Evolutionary conservation across 2,329 filamentous ascomycete species (phyloP).

Genomic region (Rhinocladiella similis): DNA sequence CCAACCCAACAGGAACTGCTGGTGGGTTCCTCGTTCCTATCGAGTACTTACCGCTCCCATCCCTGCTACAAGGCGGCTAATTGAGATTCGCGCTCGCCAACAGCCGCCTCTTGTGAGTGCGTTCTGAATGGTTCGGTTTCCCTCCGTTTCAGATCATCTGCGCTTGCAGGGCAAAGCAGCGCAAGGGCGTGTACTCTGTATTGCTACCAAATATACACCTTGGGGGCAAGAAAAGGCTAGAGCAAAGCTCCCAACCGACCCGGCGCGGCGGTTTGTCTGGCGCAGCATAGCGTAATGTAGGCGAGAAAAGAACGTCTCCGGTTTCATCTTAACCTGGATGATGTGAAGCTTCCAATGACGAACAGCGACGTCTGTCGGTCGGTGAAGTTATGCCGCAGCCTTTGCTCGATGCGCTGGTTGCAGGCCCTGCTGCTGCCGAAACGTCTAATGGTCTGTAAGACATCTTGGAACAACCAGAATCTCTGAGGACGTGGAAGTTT

Average conservation of each 20-base stretch:
- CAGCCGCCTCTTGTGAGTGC: conserved; percentile 14
- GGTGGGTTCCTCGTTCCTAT: neutral
- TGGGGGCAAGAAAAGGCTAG: neutral
- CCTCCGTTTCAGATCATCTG: conserved; percentile 10
- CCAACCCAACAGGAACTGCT: no score
- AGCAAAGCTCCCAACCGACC: neutral
- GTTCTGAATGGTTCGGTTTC: conserved; percentile 17
- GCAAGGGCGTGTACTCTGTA: neutral
- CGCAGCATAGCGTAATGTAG: neutral
- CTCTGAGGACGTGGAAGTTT: conserved; percentile 6
- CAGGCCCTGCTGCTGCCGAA: conserved; percentile 7
- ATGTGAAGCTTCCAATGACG: conserved; percentile 9
- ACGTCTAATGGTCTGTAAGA: conserved; percentile 1
- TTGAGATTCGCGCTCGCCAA: conserved; percentile 20
- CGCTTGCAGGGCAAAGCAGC: neutral
- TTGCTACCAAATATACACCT: conserved; percentile 20
- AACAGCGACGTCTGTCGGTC: neutral
- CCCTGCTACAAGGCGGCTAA: conserved; percentile 22
- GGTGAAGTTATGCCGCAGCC: conserved; percentile 13
- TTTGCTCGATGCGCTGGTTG: conserved; percentile 15
- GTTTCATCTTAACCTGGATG: conserved; percentile 20
- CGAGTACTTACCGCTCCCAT: neutral
- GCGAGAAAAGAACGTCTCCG: conserved; percentile 8
- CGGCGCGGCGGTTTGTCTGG: conserved; percentile 1
- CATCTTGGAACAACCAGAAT: conserved; percentile 8